Evolutionary conservation across 1,284 basidiomycete genomes (phyloP).

Genomic region (Trichosporon asahii): DNA sequence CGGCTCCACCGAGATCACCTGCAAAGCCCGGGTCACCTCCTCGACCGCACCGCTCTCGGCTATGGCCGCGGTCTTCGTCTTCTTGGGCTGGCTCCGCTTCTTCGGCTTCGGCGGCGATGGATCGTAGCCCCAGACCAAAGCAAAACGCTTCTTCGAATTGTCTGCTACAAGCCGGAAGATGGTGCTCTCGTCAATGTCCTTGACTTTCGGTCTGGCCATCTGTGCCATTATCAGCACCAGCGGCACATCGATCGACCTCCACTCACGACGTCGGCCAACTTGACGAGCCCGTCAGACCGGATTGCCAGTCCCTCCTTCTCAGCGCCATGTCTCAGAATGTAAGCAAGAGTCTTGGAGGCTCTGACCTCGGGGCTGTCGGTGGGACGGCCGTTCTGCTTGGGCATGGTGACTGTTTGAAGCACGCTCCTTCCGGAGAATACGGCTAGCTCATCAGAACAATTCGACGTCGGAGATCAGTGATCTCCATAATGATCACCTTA

Average conservation of each 20-base stretch:
- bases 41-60: conserved; percentile 12
- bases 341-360: conserved; percentile 75
- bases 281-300: conserved; percentile 74
- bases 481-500: conserved; percentile 1
- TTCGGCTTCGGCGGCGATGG: conserved; percentile 41
- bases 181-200: conserved; percentile 58
- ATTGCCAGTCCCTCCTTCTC: conserved; percentile 68
- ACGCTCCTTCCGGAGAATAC: no score
- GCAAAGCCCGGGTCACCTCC: not conserved
- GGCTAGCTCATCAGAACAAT: no score
- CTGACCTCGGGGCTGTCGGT: conserved; percentile 53
- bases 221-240: conserved; percentile 32
- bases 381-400: conserved; percentile 29
- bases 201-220: conserved; percentile 59
- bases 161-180: conserved; percentile 69
- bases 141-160: conserved; percentile 75
- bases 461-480: not conserved
- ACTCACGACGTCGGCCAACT: conserved; percentile 69
- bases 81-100: conserved; percentile 24
- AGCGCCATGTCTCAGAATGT: conserved; percentile 79
- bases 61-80: conserved; percentile 19
- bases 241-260: not conserved
- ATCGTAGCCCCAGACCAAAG: conserved; percentile 62
- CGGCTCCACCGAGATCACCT: not conserved
- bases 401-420: not conserved